phyloP scores from a whole-genome alignment of 176 grass and related monocot species.

The Musa schizocarpa region DNA sequence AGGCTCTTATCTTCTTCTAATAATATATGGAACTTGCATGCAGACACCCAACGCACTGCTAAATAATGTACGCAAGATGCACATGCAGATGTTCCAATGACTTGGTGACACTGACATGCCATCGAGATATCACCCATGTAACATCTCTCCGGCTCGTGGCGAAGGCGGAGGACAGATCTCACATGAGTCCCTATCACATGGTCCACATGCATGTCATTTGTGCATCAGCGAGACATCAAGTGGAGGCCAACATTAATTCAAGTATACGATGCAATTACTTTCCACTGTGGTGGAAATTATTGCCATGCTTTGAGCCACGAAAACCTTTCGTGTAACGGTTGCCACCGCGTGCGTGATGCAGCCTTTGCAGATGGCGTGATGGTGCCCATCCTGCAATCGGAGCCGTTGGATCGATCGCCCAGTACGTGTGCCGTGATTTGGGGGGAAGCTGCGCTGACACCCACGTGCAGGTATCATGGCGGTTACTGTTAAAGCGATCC shows the following conservation, averaged over 20 bases:
- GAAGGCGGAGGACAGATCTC: background rate
- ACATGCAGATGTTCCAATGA: background rate
- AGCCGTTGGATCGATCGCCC: background rate
- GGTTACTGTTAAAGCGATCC: background rate
- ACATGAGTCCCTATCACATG: background rate
- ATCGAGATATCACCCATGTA: background rate
- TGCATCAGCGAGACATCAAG: background rate
- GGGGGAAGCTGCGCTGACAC: background rate
- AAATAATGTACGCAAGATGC: background rate
- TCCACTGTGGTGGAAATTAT: too few species aligned
- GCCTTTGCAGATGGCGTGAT: too few species aligned
- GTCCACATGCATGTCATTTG: background rate
- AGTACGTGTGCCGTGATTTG: background rate
- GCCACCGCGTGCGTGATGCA: too few species aligned
- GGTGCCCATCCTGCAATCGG: background rate
- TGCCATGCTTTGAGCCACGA: too few species aligned
- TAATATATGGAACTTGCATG: too few species aligned
- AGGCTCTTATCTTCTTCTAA: too few species aligned
- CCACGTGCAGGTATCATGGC: background rate
- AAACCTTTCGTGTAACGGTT: background rate
- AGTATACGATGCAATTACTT: background rate
- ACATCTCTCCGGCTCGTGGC: too few species aligned
- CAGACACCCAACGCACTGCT: background rate
- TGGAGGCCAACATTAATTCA: background rate
- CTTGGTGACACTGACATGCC: background rate